A percentile compares a stretch with the other conserved stretches of the same genome.
phyloP scores from a whole-genome alignment of 805 yeast genomes.

The Cyberlindnera subsufficiens region DNA sequence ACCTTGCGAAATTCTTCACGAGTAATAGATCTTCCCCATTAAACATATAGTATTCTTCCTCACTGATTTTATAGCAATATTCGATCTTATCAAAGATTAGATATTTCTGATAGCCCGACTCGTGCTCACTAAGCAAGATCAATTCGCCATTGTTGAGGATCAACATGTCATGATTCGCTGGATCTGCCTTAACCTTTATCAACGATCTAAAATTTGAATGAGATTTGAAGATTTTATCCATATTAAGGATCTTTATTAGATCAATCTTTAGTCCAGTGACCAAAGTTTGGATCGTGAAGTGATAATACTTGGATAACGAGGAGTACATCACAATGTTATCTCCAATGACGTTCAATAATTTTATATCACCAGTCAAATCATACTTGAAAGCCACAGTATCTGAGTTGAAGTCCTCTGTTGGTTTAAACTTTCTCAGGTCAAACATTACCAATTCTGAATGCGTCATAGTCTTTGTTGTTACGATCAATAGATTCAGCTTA shows the following conservation, averaged over 20 bases:
- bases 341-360: slow-evolving; percentile 15
- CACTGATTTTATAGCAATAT: slow-evolving; percentile 18
- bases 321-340: slow-evolving; percentile 20
- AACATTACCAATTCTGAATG: slow-evolving; percentile 22
- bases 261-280: slow-evolving; percentile 17
- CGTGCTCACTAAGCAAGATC: slow-evolving; percentile 12
- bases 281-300: slow-evolving; percentile 18
- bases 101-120: slow-evolving; percentile 7
- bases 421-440: slow-evolving; percentile 17
- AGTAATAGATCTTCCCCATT: slow-evolving; percentile 32
- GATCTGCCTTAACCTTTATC: slow-evolving; percentile 7
- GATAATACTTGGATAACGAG: slow-evolving; percentile 13
- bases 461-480: slow-evolving; percentile 13
- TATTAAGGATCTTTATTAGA: slow-evolving; percentile 10
- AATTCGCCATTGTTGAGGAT: slow-evolving; percentile 22
- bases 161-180: slow-evolving; percentile 15
- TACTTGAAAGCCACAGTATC: slow-evolving; percentile 24
- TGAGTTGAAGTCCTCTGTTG: slow-evolving; percentile 17
- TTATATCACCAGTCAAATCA: slow-evolving; percentile 19
- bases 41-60: slow-evolving; percentile 28
- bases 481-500: slow-evolving; percentile 12
- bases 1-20: slow-evolving; percentile 11
- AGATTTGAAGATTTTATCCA: slow-evolving; percentile 12
- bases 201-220: slow-evolving; percentile 7
- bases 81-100: slow-evolving; percentile 23